A percentile compares a stretch with the other conserved stretches of the same genome.
phyloP scores from a whole-genome alignment of 208 protist genomes.

The Tritrichomonas musculus region DNA sequence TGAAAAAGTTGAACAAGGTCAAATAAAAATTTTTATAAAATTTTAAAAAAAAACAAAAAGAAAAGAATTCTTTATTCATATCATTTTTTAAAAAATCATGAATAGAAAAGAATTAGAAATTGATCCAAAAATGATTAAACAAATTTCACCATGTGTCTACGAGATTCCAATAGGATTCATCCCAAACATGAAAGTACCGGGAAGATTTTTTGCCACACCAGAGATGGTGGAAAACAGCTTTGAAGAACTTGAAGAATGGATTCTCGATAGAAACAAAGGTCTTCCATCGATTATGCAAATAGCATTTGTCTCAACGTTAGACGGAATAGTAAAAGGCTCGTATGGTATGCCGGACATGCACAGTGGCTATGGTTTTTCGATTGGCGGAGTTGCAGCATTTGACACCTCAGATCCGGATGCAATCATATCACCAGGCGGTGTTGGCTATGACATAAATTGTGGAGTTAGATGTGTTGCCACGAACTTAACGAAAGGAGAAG shows the following conservation, averaged over 20 bases:
- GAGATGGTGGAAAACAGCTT: conserved; percentile 55
- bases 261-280: conserved; percentile 50
- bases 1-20: no score
- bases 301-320: conserved; percentile 67
- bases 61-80: no score
- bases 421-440: no score
- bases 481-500: conserved; percentile 62
- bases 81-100: no score
- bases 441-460: conserved; percentile 81
- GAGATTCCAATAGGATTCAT: conserved; percentile 56
- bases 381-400: no score
- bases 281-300: conserved; percentile 65
- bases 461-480: conserved; percentile 72
- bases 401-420: no score
- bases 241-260: conserved; percentile 58
- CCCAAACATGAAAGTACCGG: conserved; percentile 55
- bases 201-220: conserved; percentile 65
- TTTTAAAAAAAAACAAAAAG: no score
- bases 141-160: no score
- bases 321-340: conserved; percentile 67
- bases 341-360: conserved; percentile 71
- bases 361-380: no score
- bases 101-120: no score
- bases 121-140: no score
- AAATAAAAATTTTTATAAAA: no score